Base-by-base conservation (phyloP, 768 basidiomycete genomes). In the Tubosaeta sp. region DNA sequence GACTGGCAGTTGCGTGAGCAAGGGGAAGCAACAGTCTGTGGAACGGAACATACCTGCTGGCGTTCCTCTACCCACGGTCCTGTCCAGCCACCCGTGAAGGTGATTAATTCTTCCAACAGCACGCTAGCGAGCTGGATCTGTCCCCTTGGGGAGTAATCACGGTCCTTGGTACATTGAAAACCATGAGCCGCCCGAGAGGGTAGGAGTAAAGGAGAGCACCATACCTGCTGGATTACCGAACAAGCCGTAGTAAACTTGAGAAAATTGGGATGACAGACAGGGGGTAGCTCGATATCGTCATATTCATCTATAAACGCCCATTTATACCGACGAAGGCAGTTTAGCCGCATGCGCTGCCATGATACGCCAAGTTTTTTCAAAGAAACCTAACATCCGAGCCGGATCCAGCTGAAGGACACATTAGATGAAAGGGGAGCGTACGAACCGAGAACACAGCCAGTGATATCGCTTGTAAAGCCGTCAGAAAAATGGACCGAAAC, bases 291-390 rank as follows among this genome's bases (percentile, higher is more conserved):
- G 10, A 78, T 71, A n/a, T 71, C 68, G 6, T 81, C 78, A 56
- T 87, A 87, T 44, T 80, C 79, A 0, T 75, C 68, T 21, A 71
- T 64, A 55, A 83, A 88, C 0, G 86, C 83, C 89, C 89, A 91
- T 60, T 91, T 91, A 59, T 88, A 88, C 31, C 89, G 77, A 13
- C 82, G 75, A 34, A 74, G 63, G 59, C 84, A 83, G 58, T 82
- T 84, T 38, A 82, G 74, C 21, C 75, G 69, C 56, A 78, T 74
- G 18, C 77, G 78, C 44, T 73, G 70, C 73, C 76, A 76, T 18
- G 79, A 71, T 12, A 76, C 70, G 2, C 75, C 75, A 18, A 79
- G 65, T 13, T 74, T 61, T 16, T 75, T 74, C 47, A 79, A 64
- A 3, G 77, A 77, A 11, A 79, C 71, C 83, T 86, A 44, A 10